Percentiles rank a stretch among this genome's conserved stretches.
phyloP scores from a whole-genome alignment of 176 grass and related monocot genomes.

The Saccharum spontaneum region DNA sequence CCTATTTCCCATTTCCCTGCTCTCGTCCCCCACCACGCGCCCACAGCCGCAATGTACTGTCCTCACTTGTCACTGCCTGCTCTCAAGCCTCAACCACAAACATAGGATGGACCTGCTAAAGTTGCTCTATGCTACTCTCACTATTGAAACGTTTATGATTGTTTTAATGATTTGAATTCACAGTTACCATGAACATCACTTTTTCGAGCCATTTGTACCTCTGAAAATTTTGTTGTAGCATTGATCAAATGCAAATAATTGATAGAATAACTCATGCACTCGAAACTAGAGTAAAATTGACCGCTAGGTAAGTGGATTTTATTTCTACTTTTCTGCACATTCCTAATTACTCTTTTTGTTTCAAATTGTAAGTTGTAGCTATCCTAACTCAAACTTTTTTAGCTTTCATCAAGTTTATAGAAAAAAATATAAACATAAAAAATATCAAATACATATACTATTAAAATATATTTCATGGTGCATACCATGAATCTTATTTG shows the following conservation, averaged over 20 bases:
- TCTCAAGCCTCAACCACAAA: not conserved
- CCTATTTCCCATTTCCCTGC: not conserved
- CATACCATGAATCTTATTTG: not conserved
- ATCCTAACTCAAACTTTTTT: not conserved
- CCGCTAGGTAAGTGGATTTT: not conserved
- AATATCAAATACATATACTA: not conserved
- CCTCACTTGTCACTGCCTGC: not conserved
- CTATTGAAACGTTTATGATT: not conserved
- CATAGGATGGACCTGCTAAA: not conserved
- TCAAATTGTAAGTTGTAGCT: not conserved
- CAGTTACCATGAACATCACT: not conserved
- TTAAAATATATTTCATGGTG: not conserved
- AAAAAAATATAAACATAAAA: not conserved
- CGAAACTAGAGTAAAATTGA: not conserved
- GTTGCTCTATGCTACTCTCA: not conserved
- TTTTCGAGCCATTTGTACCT: not conserved
- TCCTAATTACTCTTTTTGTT: not conserved
- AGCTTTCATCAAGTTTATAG: not conserved
- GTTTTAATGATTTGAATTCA: not conserved
- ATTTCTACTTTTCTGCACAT: not conserved
- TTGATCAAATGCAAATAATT: not conserved
- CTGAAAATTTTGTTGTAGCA: not conserved
- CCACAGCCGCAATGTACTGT: too few relatives aligned
- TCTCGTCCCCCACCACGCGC: not conserved
- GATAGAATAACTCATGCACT: not conserved